Base-by-base conservation (phyloP, 179 eudicot genomes). In the Pouteria campechiana region DNA sequence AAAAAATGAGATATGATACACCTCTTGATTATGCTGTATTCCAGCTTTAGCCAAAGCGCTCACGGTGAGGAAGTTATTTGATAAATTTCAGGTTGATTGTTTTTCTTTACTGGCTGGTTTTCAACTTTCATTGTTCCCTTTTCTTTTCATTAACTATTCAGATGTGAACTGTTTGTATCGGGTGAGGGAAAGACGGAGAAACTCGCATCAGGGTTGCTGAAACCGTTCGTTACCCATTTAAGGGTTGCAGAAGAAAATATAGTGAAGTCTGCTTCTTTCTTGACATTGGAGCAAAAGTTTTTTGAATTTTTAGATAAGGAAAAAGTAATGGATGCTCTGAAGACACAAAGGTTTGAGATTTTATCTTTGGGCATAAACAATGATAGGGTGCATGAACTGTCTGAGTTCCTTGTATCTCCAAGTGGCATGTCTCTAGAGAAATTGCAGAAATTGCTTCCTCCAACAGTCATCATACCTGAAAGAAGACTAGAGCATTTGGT, bases 141-240 rank as follows among this genome's bases (percentile, higher is more conserved):
- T 21, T 19, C 28, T 22, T 50, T 35, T 15, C 46, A 37, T 13
- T 20, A 20, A 34, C 40, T 3, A 31, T 37, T 28, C 70, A 92
- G 99, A 52, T 92, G 94, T 58, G 96, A 92, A 59, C 55, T 92
- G 63, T 75, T 83, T 72, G 89, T 92, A 67, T 83, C 96, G 19
- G 63, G 73, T 58, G 72, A 52, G 58, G 94, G 93, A 48, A 73
- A 73, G 41, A 78, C 65, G 11, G 99, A 92, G 67, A 92, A 68
- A 55, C 71, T 92, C 25, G 94, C 99, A 24, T 87, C 96, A n/a
- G 99, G 99, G 25, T 58, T 72, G 38, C 73, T 87, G 33, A 80
- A 83, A 59, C 96, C 99, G 17, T 83, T 78, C 64, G 73, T 72
- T 54, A 59, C 79, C 33, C 88, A 87, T 65, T 58, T 92, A 41